Evolutionary conservation across 108 stramenopile species (phyloP).

Genomic region (Fragilariopsis cylindrus): DNA sequence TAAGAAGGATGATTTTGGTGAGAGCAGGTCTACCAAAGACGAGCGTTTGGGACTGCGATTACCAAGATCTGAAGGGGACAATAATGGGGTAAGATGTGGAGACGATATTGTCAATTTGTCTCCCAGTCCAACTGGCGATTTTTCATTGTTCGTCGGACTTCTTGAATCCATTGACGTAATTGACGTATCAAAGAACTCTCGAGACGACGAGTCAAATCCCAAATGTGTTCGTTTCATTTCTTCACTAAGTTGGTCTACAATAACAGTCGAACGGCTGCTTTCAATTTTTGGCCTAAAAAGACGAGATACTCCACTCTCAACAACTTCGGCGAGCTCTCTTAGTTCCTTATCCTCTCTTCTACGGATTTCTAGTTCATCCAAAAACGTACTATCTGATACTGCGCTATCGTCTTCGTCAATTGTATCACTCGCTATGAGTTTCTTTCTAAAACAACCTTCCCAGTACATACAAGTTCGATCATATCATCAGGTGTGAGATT

Average conservation of each 20-base stretch:
- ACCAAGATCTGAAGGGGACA: background rate
- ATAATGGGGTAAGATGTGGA: background rate
- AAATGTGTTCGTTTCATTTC: constrained; percentile 48
- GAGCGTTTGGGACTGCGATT: background rate
- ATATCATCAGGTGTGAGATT: constrained; percentile 90
- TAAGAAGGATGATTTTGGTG: constrained; percentile 20
- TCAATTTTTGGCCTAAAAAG: constrained; percentile 43
- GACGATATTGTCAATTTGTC: background rate
- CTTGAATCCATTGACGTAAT: background rate
- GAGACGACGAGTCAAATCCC: background rate
- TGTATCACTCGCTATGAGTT: constrained; percentile 18
- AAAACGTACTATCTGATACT: constrained; percentile 52
- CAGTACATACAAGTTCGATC: constrained; percentile 77
- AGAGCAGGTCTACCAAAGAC: constrained; percentile 18
- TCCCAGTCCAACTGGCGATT: background rate
- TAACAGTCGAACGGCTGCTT: constrained; percentile 51
- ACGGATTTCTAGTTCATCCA: constrained; percentile 60
- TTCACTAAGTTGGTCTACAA: constrained; percentile 57
- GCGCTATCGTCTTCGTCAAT: constrained; percentile 42
- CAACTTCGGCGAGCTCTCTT: constrained; percentile 49
- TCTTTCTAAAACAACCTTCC: constrained; percentile 75
- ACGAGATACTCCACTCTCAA: constrained; percentile 47
- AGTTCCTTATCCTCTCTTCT: constrained; percentile 58
- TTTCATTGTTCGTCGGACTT: background rate
- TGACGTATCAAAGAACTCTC: background rate